Evolutionary conservation across 768 basidiomycete genomes (phyloP).

Genomic region (Neoboletus brunneissimus): DNA sequence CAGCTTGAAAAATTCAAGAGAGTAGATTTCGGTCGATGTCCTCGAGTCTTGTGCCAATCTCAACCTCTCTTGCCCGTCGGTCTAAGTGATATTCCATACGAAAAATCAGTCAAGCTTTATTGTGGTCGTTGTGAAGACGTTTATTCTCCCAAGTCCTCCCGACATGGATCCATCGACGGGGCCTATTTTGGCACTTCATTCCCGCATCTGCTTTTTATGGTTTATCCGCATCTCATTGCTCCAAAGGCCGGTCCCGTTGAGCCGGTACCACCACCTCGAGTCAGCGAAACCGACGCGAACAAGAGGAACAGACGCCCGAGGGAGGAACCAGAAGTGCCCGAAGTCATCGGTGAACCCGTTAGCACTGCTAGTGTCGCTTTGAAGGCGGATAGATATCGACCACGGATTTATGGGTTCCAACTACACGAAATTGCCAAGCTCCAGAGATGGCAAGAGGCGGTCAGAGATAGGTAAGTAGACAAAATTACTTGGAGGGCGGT

Average conservation of each 20-base stretch:
- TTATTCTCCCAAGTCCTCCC: constrained; percentile 94
- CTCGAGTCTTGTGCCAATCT: constrained; percentile 90
- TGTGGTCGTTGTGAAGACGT: constrained; percentile 99
- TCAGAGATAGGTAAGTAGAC: constrained; percentile 66
- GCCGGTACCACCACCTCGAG: constrained; percentile 27
- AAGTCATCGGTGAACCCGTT: constrained; percentile 60
- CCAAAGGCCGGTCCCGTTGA: constrained; percentile 64
- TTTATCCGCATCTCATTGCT: constrained; percentile 91
- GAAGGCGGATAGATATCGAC: constrained; percentile 90
- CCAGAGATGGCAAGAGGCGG: constrained; percentile 94
- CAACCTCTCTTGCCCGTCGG: constrained; percentile 97
- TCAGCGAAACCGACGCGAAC: constrained; percentile 28
- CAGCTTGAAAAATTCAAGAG: constrained; percentile 97
- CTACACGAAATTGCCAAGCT: constrained; percentile 90
- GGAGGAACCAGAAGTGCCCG: constrained; percentile 50
- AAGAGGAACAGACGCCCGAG: constrained; percentile 48
- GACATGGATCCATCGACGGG: constrained; percentile 96
- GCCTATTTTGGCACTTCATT: constrained; percentile 99
- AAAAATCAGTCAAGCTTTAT: constrained; percentile 98
- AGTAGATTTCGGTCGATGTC: constrained; percentile 97
- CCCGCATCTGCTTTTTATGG: constrained; percentile 95
- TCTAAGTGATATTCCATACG: constrained; percentile 94
- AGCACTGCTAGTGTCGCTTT: constrained; percentile 81
- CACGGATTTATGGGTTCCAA: constrained; percentile 96
- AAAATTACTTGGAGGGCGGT: not conserved